phyloP scores from a whole-genome alignment of 2,329 filamentous ascomycete species.

The Colletotrichum siamense region DNA sequence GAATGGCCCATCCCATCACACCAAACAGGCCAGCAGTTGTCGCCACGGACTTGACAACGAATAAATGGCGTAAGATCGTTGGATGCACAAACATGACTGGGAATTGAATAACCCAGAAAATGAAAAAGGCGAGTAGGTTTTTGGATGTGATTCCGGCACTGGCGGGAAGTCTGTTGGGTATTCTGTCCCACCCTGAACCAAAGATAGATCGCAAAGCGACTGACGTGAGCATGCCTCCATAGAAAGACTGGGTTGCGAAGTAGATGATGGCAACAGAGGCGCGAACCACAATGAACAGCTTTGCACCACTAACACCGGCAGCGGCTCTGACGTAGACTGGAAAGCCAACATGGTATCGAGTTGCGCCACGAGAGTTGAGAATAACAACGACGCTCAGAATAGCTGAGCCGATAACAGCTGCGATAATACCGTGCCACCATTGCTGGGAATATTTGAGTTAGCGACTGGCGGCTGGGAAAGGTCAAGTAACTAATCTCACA shows the following conservation, averaged over 20 bases:
- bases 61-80: slow-evolving; percentile 51
- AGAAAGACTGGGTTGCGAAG: slow-evolving; percentile 40
- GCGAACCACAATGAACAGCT: slow-evolving; percentile 41
- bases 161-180: slow-evolving; percentile 37
- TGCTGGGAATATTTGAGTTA: neutral
- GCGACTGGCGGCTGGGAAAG: neutral
- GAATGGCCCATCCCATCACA: slow-evolving; percentile 57
- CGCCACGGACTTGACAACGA: slow-evolving; percentile 44
- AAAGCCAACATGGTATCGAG: slow-evolving; percentile 40
- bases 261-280: slow-evolving; percentile 42
- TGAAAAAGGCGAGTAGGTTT: slow-evolving; percentile 56
- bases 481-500: neutral
- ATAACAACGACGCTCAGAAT: slow-evolving; percentile 36
- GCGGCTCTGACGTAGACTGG: slow-evolving; percentile 37
- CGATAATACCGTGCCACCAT: slow-evolving; percentile 37
- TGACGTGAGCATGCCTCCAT: slow-evolving; percentile 35
- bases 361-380: slow-evolving; percentile 36
- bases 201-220: slow-evolving; percentile 43
- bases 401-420: slow-evolving; percentile 18
- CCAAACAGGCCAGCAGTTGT: slow-evolving; percentile 46
- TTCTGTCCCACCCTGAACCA: slow-evolving; percentile 39
- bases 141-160: slow-evolving; percentile 54
- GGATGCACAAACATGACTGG: slow-evolving; percentile 53
- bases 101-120: slow-evolving; percentile 61
- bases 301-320: slow-evolving; percentile 40